phyloP scores from a whole-genome alignment of 805 yeast species.

The Kockiozyma suomiensis region DNA sequence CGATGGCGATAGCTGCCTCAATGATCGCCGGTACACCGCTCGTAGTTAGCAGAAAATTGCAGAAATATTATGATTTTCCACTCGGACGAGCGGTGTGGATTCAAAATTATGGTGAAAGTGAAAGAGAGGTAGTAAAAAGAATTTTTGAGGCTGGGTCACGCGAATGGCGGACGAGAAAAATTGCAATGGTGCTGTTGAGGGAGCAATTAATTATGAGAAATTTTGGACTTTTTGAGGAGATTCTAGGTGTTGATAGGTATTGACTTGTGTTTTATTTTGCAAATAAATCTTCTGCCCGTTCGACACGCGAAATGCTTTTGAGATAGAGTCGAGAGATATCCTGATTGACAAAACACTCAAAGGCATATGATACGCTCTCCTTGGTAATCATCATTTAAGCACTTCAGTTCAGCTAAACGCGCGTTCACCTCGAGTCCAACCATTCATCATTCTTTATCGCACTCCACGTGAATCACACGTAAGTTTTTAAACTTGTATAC shows the following conservation, averaged over 20 bases:
- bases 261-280: too few relatives aligned
- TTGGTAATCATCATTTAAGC: too few relatives aligned
- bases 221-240: slow-evolving; percentile 3
- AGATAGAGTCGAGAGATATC: too few relatives aligned
- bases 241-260: neutral
- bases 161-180: slow-evolving; percentile 17
- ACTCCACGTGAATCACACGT: too few relatives aligned
- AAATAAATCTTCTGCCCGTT: too few relatives aligned
- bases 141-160: neutral
- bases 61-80: slow-evolving; percentile 7
- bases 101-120: slow-evolving; percentile 22
- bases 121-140: slow-evolving; percentile 11
- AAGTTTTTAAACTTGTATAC: too few relatives aligned
- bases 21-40: slow-evolving; percentile 27
- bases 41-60: slow-evolving; percentile 6
- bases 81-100: slow-evolving; percentile 21
- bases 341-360: too few relatives aligned
- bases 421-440: neutral
- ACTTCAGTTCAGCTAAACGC: neutral
- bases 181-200: neutral
- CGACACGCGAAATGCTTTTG: too few relatives aligned
- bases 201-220: slow-evolving; percentile 5
- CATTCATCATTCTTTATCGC: too few relatives aligned
- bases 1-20: slow-evolving; percentile 20
- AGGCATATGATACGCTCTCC: too few relatives aligned